A percentile compares a stretch with the other conserved stretches of the same genome.
Evolutionary conservation across 2,329 filamentous ascomycete species (phyloP).

Genomic region (Neospermospora avenae): DNA sequence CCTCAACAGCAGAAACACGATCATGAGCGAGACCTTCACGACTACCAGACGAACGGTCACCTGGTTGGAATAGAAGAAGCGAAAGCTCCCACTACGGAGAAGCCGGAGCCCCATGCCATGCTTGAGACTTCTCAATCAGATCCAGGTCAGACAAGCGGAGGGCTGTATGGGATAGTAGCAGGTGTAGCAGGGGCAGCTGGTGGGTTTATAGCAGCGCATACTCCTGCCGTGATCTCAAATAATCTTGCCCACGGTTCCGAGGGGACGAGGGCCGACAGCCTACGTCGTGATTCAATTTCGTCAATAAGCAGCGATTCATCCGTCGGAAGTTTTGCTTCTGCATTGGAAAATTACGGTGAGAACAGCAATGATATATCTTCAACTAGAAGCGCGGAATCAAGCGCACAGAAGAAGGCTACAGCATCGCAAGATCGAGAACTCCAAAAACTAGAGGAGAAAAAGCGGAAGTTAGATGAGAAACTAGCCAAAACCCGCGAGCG

Average conservation of each 20-base stretch:
- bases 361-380: slow-evolving; percentile 33
- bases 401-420: slow-evolving; percentile 26
- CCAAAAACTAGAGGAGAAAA: slow-evolving; percentile 57
- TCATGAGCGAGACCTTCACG: slow-evolving; percentile 34
- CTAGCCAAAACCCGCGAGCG: slow-evolving; percentile 53
- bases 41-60: slow-evolving; percentile 33
- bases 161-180: slow-evolving; percentile 54
- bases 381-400: slow-evolving; percentile 39
- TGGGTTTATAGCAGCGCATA: slow-evolving; percentile 42
- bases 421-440: slow-evolving; percentile 60
- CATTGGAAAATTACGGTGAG: slow-evolving; percentile 32
- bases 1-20: slow-evolving; percentile 20
- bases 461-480: slow-evolving; percentile 60
- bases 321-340: slow-evolving; percentile 49
- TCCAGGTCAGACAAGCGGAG: slow-evolving; percentile 34
- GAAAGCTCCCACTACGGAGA: slow-evolving; percentile 6
- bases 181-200: slow-evolving; percentile 51
- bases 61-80: slow-evolving; percentile 27
- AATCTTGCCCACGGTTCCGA: slow-evolving; percentile 31
- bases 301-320: slow-evolving; percentile 42
- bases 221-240: slow-evolving; percentile 26
- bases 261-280: slow-evolving; percentile 16
- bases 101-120: slow-evolving; percentile 1
- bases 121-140: slow-evolving; percentile 16
- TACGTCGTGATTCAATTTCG: slow-evolving; percentile 25